These are phyloP conservation scores for Ceratocystis cacaofunesta DNA, from an alignment of 2,329 filamentous ascomycete genomes.

Conservation along the genomic window DNA sequence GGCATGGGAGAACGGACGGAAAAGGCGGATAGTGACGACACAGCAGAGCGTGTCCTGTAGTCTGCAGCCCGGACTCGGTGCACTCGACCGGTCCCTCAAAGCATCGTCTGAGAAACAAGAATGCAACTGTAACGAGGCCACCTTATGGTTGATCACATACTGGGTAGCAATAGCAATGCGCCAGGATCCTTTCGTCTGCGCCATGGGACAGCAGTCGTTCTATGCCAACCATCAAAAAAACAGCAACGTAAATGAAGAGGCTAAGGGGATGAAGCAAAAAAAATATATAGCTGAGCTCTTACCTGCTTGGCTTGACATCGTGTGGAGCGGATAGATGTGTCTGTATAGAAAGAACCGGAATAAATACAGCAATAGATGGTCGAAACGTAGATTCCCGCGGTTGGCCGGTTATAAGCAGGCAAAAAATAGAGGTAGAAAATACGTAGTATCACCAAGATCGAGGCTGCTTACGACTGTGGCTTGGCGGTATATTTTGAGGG, in stretches of 20 bases:
- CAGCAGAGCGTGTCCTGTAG: too few species aligned
- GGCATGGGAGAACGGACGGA: not conserved
- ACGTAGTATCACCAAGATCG: not conserved
- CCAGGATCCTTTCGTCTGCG: too few species aligned
- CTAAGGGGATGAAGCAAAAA: not conserved
- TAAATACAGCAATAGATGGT: not conserved
- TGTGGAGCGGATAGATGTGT: not conserved
- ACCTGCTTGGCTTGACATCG: constrained; percentile 16
- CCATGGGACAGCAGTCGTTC: not conserved
- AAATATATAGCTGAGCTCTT: not conserved
- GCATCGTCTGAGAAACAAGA: not conserved
- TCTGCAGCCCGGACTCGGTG: not conserved
- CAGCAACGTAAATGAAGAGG: not conserved
- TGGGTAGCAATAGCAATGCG: not conserved
- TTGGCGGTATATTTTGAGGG: not conserved
- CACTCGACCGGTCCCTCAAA: not conserved
- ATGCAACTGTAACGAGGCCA: not conserved
- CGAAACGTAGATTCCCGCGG: not conserved
- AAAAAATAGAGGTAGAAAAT: not conserved
- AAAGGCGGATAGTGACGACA: not conserved
- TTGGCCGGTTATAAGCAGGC: not conserved
- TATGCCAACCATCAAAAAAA: not conserved
- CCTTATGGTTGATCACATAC: not conserved
- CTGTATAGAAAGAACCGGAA: not conserved
- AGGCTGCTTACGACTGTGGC: not conserved